A percentile compares a stretch with the other conserved stretches of the same genome.
Evolutionary conservation across 768 basidiomycete species (phyloP).

Genomic region (Boletus huronensis): DNA sequence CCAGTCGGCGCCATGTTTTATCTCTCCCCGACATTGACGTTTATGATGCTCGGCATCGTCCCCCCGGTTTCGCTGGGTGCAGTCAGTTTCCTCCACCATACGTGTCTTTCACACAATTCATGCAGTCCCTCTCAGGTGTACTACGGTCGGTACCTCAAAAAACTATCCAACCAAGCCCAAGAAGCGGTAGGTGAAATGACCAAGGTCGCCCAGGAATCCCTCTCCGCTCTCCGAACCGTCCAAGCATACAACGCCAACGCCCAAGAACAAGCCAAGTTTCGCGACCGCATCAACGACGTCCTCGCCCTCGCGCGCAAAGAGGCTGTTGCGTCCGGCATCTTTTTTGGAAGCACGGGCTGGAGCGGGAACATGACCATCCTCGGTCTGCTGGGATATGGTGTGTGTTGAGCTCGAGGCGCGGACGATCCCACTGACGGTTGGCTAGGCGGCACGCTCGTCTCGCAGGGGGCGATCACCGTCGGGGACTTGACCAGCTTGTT

Average conservation of each 20-base stretch:
- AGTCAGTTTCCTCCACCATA: slow-evolving; percentile 38
- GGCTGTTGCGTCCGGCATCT: slow-evolving; percentile 86
- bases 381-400: slow-evolving; percentile 87
- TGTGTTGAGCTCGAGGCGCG: slow-evolving; percentile 12
- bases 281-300: slow-evolving; percentile 58
- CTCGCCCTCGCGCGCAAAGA: slow-evolving; percentile 79
- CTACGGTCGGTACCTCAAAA: slow-evolving; percentile 93
- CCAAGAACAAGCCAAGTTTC: slow-evolving; percentile 77
- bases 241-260: slow-evolving; percentile 86
- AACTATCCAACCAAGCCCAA: slow-evolving; percentile 87
- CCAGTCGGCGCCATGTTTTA: slow-evolving; percentile 94
- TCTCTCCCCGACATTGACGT: slow-evolving; percentile 81
- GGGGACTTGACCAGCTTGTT: slow-evolving; percentile 88
- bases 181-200: slow-evolving; percentile 97
- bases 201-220: slow-evolving; percentile 81
- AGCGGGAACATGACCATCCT: slow-evolving; percentile 92
- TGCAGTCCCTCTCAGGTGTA: slow-evolving; percentile 58
- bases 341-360: slow-evolving; percentile 90
- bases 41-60: slow-evolving; percentile 90
- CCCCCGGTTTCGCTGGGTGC: slow-evolving; percentile 85
- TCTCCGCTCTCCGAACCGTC: slow-evolving; percentile 82
- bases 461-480: slow-evolving; percentile 81
- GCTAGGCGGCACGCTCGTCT: slow-evolving; percentile 86
- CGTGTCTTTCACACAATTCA: slow-evolving; percentile 8
- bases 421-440: neutral